phyloP scores from a whole-genome alignment of 2,329 filamentous ascomycete species.

The Ophiostoma perfectum region DNA sequence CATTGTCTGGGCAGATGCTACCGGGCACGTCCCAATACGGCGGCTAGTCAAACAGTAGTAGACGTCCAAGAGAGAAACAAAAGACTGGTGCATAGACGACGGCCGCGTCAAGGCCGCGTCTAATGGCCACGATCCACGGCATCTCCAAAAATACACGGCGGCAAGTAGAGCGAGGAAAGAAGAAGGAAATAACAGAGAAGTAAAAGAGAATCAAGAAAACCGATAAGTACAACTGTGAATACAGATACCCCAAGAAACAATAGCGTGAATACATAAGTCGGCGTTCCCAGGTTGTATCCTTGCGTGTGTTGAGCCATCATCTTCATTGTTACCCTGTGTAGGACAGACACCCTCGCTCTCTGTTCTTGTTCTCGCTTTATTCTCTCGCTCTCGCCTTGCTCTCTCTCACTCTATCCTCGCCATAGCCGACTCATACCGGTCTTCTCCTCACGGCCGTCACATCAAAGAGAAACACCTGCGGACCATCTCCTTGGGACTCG shows the following conservation, averaged over 20 bases:
- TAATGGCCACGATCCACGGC: background rate
- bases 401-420: background rate
- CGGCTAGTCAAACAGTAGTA: slow-evolving; percentile 9
- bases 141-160: slow-evolving; percentile 9
- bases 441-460: background rate
- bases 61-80: background rate
- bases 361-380: background rate
- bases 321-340: background rate
- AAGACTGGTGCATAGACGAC: background rate
- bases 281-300: slow-evolving; percentile 1
- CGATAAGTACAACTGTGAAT: too few species aligned
- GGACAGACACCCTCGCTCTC: slow-evolving; percentile 4
- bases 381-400: background rate
- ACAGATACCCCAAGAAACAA: background rate
- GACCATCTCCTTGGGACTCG: background rate
- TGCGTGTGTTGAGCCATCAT: background rate
- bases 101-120: background rate
- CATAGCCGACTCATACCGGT: background rate
- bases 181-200: too few species aligned
- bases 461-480: background rate
- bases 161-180: background rate
- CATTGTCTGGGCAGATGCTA: background rate
- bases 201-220: too few species aligned
- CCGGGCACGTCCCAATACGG: slow-evolving; percentile 6
- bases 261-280: background rate